phyloP scores from a whole-genome alignment of 805 yeast species.

The Yarrowia osloensis region DNA sequence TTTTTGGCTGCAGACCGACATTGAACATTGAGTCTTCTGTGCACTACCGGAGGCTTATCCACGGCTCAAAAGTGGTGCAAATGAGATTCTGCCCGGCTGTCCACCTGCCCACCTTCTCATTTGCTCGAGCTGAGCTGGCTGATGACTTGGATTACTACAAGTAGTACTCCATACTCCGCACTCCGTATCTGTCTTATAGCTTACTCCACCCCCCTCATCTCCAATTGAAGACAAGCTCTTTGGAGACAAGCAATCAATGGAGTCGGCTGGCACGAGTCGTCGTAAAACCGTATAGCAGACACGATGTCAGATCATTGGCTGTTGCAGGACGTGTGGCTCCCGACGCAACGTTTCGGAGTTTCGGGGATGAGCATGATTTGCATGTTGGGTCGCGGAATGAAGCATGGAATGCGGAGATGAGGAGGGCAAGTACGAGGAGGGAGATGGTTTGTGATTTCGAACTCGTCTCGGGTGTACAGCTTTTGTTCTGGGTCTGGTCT shows the following conservation, averaged over 20 bases:
- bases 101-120: not conserved
- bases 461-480: too few species aligned
- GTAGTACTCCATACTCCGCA: too few species aligned
- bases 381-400: not conserved
- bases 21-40: not conserved
- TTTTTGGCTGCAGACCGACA: conserved; percentile 2
- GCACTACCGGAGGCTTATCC: not conserved
- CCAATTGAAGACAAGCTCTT: too few species aligned
- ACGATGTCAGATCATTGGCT: conserved; percentile 11
- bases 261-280: not conserved
- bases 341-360: conserved; percentile 15
- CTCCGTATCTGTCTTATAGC: too few species aligned
- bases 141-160: too few species aligned
- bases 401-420: not conserved
- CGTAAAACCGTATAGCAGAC: not conserved
- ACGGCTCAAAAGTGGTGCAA: not conserved
- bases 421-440: not conserved
- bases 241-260: not conserved
- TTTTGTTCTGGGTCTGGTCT: too few species aligned
- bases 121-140: too few species aligned
- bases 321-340: not conserved
- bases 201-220: too few species aligned
- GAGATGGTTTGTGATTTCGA: not conserved
- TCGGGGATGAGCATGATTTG: conserved; percentile 1
- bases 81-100: too few species aligned